Conservation (phyloP, 805 yeast genomes). For the Pichia pseudocactophila region DNA sequence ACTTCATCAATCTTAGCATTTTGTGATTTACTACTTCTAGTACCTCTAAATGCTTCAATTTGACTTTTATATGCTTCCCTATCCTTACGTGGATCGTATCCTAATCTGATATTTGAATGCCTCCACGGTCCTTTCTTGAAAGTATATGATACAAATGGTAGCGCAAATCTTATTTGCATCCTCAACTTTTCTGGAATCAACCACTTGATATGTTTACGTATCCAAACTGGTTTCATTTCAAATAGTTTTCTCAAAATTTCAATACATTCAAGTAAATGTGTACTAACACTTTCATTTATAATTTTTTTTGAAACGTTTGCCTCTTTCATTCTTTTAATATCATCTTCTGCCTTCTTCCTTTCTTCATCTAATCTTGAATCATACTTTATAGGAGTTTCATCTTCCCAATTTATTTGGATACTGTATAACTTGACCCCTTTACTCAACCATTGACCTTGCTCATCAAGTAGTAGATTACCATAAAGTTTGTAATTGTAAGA, state of each 20-base stretch:
- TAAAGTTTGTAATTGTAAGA: slow-evolving; percentile 75
- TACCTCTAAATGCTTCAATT: slow-evolving; percentile 67
- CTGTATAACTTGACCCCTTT: slow-evolving; percentile 42
- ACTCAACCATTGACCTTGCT: slow-evolving; percentile 45
- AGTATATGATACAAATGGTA: slow-evolving; percentile 77
- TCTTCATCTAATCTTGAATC: slow-evolving; percentile 42
- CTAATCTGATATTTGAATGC: slow-evolving; percentile 69
- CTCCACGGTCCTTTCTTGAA: slow-evolving; percentile 94
- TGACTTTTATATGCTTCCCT: slow-evolving; percentile 55
- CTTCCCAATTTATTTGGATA: slow-evolving; percentile 41
- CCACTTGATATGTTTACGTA: slow-evolving; percentile 60
- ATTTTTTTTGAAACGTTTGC: slow-evolving; percentile 16
- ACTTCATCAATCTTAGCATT: slow-evolving; percentile 19
- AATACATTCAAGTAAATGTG: slow-evolving; percentile 36
- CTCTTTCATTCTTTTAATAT: slow-evolving; percentile 27
- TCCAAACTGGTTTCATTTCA: slow-evolving; percentile 73
- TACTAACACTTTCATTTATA: slow-evolving; percentile 22
- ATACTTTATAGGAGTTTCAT: slow-evolving; percentile 40
- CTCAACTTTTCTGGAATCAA: slow-evolving; percentile 40
- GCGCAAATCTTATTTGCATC: slow-evolving; percentile 54
- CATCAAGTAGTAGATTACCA: slow-evolving; percentile 55
- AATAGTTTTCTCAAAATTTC: slow-evolving; percentile 42
- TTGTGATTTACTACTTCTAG: slow-evolving; percentile 6
- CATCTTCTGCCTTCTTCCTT: slow-evolving; percentile 27
- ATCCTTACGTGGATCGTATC: slow-evolving; percentile 64